These are phyloP conservation scores for Myriosclerotinia duriaeana DNA, from an alignment of 2,329 filamentous ascomycete species.

Conservation along the genomic window DNA sequence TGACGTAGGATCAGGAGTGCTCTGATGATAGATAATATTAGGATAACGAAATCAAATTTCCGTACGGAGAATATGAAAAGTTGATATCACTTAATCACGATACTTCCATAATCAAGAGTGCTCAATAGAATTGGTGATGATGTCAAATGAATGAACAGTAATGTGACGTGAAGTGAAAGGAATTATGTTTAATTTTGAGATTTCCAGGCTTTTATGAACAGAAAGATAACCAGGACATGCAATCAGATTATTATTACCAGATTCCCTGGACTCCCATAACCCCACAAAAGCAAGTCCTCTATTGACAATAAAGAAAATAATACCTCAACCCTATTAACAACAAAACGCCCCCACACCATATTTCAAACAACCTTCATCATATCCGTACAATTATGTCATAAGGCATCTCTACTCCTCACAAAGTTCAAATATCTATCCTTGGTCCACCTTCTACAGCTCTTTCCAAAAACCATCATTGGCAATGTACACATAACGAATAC, in stretches of 20 bases:
- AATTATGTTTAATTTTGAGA: background rate
- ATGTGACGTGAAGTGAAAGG: background rate
- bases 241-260: background rate
- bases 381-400: slow-evolving; percentile 24
- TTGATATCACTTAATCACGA: no score
- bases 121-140: no score
- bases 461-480: slow-evolving; percentile 57
- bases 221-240: background rate
- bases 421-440: slow-evolving; percentile 48
- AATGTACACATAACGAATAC: slow-evolving; percentile 51
- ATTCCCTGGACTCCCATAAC: background rate
- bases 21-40: background rate
- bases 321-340: background rate
- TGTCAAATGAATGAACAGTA: background rate
- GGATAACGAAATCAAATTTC: background rate
- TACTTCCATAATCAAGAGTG: background rate
- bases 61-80: background rate
- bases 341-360: background rate
- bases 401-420: slow-evolving; percentile 48
- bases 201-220: background rate
- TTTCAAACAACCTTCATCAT: background rate
- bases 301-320: background rate
- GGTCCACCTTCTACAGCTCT: slow-evolving; percentile 50
- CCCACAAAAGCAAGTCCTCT: background rate
- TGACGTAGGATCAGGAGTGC: background rate